phyloP scores from a whole-genome alignment of 345 rosid species.

The Gossypium stocksii region DNA sequence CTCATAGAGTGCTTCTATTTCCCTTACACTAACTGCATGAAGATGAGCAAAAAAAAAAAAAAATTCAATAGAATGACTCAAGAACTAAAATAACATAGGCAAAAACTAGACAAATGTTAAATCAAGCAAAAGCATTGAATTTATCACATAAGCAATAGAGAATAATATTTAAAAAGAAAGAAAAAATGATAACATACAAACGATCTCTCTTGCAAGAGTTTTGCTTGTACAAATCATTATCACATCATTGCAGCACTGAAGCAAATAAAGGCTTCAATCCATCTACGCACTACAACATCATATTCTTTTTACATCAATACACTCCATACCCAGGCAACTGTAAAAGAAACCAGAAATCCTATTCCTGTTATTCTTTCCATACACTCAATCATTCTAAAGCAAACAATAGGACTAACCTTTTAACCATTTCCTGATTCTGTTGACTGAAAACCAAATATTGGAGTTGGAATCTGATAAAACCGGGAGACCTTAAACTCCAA shows the following conservation, averaged over 20 bases:
- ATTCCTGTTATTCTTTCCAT: not conserved
- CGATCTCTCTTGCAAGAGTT: not conserved
- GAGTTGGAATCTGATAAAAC: not conserved
- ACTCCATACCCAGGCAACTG: not conserved
- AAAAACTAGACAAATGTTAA: not conserved
- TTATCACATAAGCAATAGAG: not conserved
- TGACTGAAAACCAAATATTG: not conserved
- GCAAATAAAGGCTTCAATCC: not conserved
- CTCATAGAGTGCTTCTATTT: not conserved
- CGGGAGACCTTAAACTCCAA: not conserved
- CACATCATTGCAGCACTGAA: not conserved
- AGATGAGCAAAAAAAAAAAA: not conserved
- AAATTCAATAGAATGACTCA: not conserved
- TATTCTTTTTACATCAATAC: not conserved
- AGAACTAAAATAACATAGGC: not conserved
- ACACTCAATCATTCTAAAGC: not conserved
- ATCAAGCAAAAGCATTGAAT: not conserved
- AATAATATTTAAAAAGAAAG: not conserved
- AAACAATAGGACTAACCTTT: not conserved
- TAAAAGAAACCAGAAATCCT: not conserved
- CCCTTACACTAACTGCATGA: not conserved
- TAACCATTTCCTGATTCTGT: not conserved
- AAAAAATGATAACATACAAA: not conserved
- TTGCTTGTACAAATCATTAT: not conserved
- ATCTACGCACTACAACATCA: not conserved